phyloP scores from a whole-genome alignment of 805 yeast genomes.

The Teunomyces aglyptinius region DNA sequence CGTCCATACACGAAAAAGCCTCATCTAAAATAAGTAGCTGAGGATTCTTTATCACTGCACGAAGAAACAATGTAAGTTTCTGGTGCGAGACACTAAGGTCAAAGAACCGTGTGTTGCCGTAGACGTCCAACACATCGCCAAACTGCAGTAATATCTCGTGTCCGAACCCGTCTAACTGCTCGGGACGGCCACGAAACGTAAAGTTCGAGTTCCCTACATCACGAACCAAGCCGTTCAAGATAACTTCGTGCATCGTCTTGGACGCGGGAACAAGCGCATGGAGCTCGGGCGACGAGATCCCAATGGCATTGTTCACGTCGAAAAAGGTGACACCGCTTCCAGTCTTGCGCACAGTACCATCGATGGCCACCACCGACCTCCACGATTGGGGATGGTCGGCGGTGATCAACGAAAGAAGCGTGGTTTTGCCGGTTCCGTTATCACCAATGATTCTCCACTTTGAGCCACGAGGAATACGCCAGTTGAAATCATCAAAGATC shows the following conservation, averaged over 20 bases:
- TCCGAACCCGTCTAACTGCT: constrained; percentile 12
- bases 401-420: constrained; percentile 76
- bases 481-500: constrained; percentile 56
- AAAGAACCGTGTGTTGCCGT: constrained; percentile 43
- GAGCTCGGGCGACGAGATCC: constrained; percentile 87
- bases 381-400: constrained; percentile 98
- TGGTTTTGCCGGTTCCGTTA: constrained; percentile 93
- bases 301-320: constrained; percentile 74
- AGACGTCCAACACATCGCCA: constrained; percentile 28
- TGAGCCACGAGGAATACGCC: constrained; percentile 70
- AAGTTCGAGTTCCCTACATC: constrained; percentile 60
- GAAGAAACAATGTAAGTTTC: constrained; percentile 68
- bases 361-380: constrained; percentile 63
- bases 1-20: constrained; percentile 89
- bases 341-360: constrained; percentile 66
- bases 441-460: constrained; percentile 88
- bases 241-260: constrained; percentile 52
- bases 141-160: constrained; percentile 19
- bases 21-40: constrained; percentile 81
- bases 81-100: constrained; percentile 69
- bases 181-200: constrained; percentile 36
- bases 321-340: constrained; percentile 74
- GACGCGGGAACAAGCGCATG: constrained; percentile 77
- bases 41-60: constrained; percentile 80
- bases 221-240: constrained; percentile 65